phyloP scores from a whole-genome alignment of 192 early-diverging fungal species.

The Backusella tarrabulga region DNA sequence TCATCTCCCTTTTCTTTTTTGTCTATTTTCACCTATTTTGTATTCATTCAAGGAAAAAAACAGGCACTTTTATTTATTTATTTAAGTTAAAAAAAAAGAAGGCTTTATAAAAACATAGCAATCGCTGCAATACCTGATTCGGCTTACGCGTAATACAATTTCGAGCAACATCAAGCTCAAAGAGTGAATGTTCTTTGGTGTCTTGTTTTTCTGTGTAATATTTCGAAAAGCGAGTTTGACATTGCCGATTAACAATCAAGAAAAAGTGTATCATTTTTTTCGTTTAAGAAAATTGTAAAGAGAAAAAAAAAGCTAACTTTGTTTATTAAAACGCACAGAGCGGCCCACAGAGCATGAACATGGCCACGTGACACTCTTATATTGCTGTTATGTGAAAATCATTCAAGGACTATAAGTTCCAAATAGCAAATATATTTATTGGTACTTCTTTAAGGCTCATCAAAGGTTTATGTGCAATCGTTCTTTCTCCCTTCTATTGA shows the following conservation, averaged over 20 bases:
- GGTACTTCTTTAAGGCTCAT: too few relatives aligned
- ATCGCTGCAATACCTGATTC: conserved; percentile 18
- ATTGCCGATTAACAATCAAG: conserved; percentile 36
- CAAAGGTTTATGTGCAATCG: too few relatives aligned
- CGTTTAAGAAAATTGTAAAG: neutral
- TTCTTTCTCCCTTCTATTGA: too few relatives aligned
- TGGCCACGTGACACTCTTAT: too few relatives aligned
- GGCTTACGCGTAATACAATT: conserved; percentile 27
- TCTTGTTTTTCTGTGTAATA: conserved; percentile 18
- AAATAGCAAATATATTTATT: too few relatives aligned
- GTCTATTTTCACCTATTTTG: conserved; percentile 24
- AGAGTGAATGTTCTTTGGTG: conserved; percentile 17
- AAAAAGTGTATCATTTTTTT: conserved; percentile 35
- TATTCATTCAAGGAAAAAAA: conserved; percentile 28
- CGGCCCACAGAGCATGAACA: neutral
- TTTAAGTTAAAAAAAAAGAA: neutral
- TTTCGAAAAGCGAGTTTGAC: conserved; percentile 40
- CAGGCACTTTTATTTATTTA: conserved; percentile 13
- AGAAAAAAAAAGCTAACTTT: neutral
- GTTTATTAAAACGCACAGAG: neutral
- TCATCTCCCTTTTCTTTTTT: neutral
- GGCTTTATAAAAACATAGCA: neutral
- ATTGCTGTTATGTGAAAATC: too few relatives aligned
- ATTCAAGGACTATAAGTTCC: too few relatives aligned
- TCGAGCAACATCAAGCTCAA: conserved; percentile 30